Evolutionary conservation across 495 filamentous ascomycete genomes (phyloP), one percentile per base, ranked within the genome.

Genomic region (Penicillium nucicola): DNA sequence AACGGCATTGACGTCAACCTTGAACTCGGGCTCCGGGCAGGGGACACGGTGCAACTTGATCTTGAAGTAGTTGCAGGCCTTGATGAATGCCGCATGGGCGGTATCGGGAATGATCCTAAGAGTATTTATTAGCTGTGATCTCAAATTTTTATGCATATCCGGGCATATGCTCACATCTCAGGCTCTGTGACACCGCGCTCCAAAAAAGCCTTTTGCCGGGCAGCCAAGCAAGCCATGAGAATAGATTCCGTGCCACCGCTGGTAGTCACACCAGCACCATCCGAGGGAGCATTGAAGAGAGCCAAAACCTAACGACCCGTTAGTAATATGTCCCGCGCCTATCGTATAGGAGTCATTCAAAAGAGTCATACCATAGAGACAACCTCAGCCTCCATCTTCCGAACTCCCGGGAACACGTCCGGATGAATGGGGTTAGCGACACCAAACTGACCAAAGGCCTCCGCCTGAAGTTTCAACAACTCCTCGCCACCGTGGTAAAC

Each of bases 351-450:
- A 14, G 37, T 31, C 3, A 5, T 4, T 40, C 36, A 38, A 23
- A 40, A 37, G 14, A 20, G 15, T 13, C 63, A 54, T 70, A 84
- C 90, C 93, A 99, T 99, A 48, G 91, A 85, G 34, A 99, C 93
- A 62, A 97, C 78, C 75, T 99, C 93, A 23, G 93, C 92, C 72
- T 99, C 93, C 93, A 99, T 99, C 77, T 99, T 99, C 58, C 93
- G 77, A 23, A 99, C 91, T 31, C 92, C 93, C 35, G 93, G 93
- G 72, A 99, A 99, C 32, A 97, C 91, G 74, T 99, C 93, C 28
- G 93, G 93, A 71, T 99, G 93, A 56, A 99, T 88, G n/a, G 93
- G 93, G 68, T 99, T 99, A n/a, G 88, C 77, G 13, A 97, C 93
- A 39, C 89, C 90, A 64, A 99, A 99, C 64, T 85, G 86, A 31